Evolutionary conservation across 2,329 filamentous ascomycete species (phyloP).

Genomic region (Ceratocystis albifundus): DNA sequence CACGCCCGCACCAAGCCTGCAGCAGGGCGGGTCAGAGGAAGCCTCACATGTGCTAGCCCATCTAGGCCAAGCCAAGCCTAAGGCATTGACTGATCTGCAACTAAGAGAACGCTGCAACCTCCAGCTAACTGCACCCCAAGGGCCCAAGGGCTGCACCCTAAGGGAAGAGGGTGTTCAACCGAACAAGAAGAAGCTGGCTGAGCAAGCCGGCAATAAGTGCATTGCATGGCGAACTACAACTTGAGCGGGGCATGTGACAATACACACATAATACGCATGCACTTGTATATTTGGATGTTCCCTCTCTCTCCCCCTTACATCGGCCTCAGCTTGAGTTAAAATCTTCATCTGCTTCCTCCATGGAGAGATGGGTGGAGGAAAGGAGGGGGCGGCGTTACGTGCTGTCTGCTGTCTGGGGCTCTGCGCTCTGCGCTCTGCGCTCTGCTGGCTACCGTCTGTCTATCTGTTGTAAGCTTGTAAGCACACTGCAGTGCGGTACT

Average conservation of each 20-base stretch:
- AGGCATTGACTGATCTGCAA: neutral
- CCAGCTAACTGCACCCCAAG: neutral
- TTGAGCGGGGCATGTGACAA: neutral
- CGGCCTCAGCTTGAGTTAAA: neutral
- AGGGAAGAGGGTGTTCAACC: neutral
- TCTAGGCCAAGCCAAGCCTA: neutral
- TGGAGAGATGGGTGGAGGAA: neutral
- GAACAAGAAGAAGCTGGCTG: neutral
- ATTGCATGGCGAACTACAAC: constrained; percentile 1
- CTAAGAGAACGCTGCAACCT: neutral
- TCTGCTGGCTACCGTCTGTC: no score
- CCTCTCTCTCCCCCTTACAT: neutral
- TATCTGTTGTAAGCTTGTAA: no score
- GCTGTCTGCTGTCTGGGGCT: neutral
- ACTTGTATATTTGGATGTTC: neutral
- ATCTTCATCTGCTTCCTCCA: neutral
- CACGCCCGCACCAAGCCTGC: neutral
- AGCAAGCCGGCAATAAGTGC: neutral
- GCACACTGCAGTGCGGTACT: no score
- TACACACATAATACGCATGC: neutral
- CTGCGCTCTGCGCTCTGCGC: neutral
- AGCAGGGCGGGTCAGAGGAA: neutral
- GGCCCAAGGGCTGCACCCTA: neutral
- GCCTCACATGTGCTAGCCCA: neutral
- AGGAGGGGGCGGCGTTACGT: neutral